Percentiles rank a stretch among this genome's conserved stretches.
These are phyloP conservation scores for Bifiguratus adelaidae DNA, from an alignment of 192 early-diverging fungal species.

Conservation along the genomic window DNA sequence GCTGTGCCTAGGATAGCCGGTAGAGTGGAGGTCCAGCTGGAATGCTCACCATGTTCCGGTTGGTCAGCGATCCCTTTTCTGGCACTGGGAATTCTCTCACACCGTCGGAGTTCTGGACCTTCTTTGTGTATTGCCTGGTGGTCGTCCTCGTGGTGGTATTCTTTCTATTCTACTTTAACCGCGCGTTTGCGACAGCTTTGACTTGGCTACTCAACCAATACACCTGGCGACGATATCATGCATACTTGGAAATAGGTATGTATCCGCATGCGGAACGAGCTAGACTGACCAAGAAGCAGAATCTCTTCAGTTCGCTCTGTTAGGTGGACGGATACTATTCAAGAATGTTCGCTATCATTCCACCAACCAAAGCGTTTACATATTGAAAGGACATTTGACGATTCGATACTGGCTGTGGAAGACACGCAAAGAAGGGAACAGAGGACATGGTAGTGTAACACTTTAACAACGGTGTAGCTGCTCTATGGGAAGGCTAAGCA, in stretches of 20 bases:
- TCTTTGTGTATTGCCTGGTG: conserved; percentile 54
- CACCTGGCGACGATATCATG: conserved; percentile 54
- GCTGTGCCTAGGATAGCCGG: too few relatives aligned
- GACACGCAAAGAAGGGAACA: conserved; percentile 28
- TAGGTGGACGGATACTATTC: conserved; percentile 69
- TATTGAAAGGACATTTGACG: conserved; percentile 63
- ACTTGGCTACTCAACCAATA: conserved; percentile 49
- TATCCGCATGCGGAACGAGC: neutral
- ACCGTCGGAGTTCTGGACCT: conserved; percentile 37
- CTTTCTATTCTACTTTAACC: conserved; percentile 65
- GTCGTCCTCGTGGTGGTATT: conserved; percentile 57
- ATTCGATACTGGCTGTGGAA: conserved; percentile 63
- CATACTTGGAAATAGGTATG: conserved; percentile 65
- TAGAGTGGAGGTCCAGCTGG: too few relatives aligned
- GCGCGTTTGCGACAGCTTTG: conserved; percentile 47
- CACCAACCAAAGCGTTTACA: conserved; percentile 53
- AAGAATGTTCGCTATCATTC: conserved; percentile 63
- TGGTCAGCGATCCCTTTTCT: too few relatives aligned
- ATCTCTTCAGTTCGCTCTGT: conserved; percentile 53
- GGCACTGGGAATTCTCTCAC: conserved; percentile 7
- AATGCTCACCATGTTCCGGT: too few relatives aligned
- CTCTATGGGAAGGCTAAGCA: neutral
- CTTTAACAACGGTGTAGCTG: too few relatives aligned
- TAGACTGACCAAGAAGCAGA: conserved; percentile 31
- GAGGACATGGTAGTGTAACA: neutral